Base-by-base conservation (phyloP, 495 filamentous ascomycete genomes). In the Hypoxylon trugodes region DNA sequence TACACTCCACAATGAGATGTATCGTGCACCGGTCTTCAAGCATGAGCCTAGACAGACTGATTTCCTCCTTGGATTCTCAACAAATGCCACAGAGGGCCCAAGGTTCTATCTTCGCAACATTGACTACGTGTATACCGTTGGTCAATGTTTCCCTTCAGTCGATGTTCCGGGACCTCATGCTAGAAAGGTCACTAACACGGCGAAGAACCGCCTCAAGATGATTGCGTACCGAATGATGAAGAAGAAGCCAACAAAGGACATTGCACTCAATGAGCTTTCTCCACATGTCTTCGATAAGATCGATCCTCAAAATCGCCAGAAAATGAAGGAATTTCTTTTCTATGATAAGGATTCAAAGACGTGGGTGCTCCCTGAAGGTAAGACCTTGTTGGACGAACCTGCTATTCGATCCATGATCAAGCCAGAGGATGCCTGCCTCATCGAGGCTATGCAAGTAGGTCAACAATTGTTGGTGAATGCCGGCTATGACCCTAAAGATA, bases 401-500 rank as follows among this genome's bases (percentile, higher is more conserved):
- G 85, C 84, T 1, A 89, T 98, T 37, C 86, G 93, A 22, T 76
- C 84, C 12, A 92, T 93, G 89, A 89, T 99, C 42, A 91, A 92
- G 54, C 96, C 95, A 0, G 95, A 99, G 74, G 94, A 97, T 63
- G 88, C 97, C 2, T 98, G 93, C 76, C 76, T 97, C 30, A 80
- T 98, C 3, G 93, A 99, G 68, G 90, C 95, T 1, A 98, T 98
- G 95, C 94, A 98, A 74, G 90, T 97, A 43, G 95, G 95, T 24
- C 84, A 90, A 36, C 86, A 98, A 36, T 81, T 88, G 59, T 90
- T 98, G 21, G 88, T 86, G 64, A 89, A 90, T 69, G 84, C 86
- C 4, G 90, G 91, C 10, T 89, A 88, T 38, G 87, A 90, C 16
- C 83, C 87, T 41, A 88, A 88, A 47, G 80, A 79, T 32, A 78